Conservation (phyloP, 768 basidiomycete species). For the Russula abietina region DNA sequence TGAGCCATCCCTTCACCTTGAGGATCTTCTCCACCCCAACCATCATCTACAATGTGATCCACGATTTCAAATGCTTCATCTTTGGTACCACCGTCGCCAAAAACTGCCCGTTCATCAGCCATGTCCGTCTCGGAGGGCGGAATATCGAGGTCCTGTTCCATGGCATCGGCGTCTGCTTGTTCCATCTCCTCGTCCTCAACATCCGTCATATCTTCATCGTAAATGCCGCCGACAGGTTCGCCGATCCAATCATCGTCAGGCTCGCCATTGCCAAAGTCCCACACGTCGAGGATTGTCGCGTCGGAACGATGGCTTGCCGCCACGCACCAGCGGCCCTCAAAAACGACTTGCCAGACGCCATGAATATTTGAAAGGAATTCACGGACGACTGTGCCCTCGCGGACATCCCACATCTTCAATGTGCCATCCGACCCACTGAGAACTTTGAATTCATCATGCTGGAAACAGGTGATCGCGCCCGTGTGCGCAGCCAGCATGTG, state of each 20-base stretch:
- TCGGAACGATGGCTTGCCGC: conserved; percentile 84
- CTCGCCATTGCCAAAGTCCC: conserved; percentile 75
- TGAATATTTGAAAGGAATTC: conserved; percentile 88
- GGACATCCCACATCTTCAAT: conserved; percentile 96
- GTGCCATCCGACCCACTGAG: conserved; percentile 93
- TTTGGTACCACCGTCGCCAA: conserved; percentile 26
- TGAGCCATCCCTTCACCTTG: conserved; percentile 2
- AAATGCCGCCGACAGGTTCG: conserved; percentile 67
- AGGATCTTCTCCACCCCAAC: conserved; percentile 12
- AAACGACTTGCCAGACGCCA: conserved; percentile 97
- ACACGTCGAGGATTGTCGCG: conserved; percentile 77
- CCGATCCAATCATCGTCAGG: conserved; percentile 76
- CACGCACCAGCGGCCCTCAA: conserved; percentile 90
- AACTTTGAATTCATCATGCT: conserved; percentile 97
- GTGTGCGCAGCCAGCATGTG: conserved; percentile 86
- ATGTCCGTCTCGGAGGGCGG: conserved; percentile 25
- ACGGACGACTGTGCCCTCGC: conserved; percentile 77
- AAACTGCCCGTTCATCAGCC: conserved; percentile 26
- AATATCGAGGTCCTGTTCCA: conserved; percentile 59
- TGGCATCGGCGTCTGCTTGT: conserved; percentile 58
- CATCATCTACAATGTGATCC: conserved; percentile 12
- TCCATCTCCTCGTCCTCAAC: conserved; percentile 47
- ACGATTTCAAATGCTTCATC: conserved; percentile 7
- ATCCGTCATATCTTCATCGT: conserved; percentile 61
- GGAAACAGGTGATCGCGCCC: conserved; percentile 99